A percentile compares a stretch with the other conserved stretches of the same genome.
These are phyloP conservation scores for Casuarina equisetifolia DNA, from an alignment of 306 rosid genomes.

Conservation along the genomic window DNA sequence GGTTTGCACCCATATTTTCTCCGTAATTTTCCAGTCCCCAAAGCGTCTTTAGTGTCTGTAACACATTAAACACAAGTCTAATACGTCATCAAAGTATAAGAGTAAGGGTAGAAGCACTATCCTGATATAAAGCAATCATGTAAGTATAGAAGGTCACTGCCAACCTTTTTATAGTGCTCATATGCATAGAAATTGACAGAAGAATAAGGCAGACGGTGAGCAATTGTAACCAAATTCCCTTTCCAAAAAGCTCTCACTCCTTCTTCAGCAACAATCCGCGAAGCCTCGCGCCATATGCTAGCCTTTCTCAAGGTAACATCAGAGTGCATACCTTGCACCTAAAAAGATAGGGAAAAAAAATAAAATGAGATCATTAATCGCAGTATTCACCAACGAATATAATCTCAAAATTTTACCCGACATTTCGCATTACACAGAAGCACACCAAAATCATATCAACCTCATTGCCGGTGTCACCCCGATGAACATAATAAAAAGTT, in stretches of 20 bases:
- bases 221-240: constrained; percentile 94
- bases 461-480: background rate
- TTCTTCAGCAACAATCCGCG: constrained; percentile 82
- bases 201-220: constrained; percentile 93
- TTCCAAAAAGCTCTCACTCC: constrained; percentile 98
- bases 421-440: background rate
- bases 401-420: background rate
- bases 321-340: constrained; percentile 99
- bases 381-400: background rate
- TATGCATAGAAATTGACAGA: constrained; percentile 89
- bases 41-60: constrained; percentile 56
- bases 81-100: background rate
- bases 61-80: constrained; percentile 16
- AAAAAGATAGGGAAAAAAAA: constrained; percentile 4
- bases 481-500: background rate
- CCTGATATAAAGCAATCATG: background rate
- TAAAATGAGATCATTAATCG: background rate
- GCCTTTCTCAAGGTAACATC: constrained; percentile 69
- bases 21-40: constrained; percentile 52
- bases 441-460: background rate
- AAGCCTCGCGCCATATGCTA: constrained; percentile 93
- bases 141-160: background rate
- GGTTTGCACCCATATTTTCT: constrained; percentile 56
- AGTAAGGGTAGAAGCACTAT: background rate
- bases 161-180: constrained; percentile 82